Percentiles rank a stretch among this genome's conserved stretches.
Conservation (phyloP, 106 monocot species). For the Allium cepa region DNA sequence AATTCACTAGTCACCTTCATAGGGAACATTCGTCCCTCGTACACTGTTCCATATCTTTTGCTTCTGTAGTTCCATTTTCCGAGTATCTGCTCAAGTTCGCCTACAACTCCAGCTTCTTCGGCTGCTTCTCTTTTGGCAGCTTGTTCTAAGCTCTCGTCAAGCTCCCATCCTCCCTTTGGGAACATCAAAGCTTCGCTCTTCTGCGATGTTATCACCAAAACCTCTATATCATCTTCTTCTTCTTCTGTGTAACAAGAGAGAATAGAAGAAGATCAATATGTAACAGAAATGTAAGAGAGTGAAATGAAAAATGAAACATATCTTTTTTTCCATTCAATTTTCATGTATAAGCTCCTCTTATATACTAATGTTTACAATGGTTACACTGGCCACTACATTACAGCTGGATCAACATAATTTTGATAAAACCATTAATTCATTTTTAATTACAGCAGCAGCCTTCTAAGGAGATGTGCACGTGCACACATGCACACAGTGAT, state of each 20-base stretch:
- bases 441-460: too few species aligned
- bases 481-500: too few species aligned
- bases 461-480: too few species aligned
- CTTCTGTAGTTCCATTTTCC: slow-evolving; percentile 64
- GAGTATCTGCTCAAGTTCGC: slow-evolving; percentile 44
- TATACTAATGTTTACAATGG: too few species aligned
- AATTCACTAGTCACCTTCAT: slow-evolving; percentile 45
- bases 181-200: slow-evolving; percentile 61
- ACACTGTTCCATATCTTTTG: slow-evolving; percentile 20
- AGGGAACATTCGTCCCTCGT: slow-evolving; percentile 62
- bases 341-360: too few species aligned
- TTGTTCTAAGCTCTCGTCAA: slow-evolving; percentile 30
- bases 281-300: too few species aligned
- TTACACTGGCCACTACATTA: too few species aligned
- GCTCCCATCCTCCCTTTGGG: slow-evolving; percentile 78
- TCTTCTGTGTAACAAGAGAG: neutral
- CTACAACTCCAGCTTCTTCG: slow-evolving; percentile 57
- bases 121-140: slow-evolving; percentile 47
- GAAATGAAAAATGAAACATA: too few species aligned
- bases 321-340: too few species aligned
- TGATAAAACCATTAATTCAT: too few species aligned
- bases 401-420: too few species aligned
- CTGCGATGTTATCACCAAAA: slow-evolving; percentile 66
- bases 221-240: slow-evolving; percentile 28
- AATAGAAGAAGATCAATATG: too few species aligned